Evolutionary conservation across 805 yeast genomes (phyloP).

Genomic region (Saturnispora sekii): DNA sequence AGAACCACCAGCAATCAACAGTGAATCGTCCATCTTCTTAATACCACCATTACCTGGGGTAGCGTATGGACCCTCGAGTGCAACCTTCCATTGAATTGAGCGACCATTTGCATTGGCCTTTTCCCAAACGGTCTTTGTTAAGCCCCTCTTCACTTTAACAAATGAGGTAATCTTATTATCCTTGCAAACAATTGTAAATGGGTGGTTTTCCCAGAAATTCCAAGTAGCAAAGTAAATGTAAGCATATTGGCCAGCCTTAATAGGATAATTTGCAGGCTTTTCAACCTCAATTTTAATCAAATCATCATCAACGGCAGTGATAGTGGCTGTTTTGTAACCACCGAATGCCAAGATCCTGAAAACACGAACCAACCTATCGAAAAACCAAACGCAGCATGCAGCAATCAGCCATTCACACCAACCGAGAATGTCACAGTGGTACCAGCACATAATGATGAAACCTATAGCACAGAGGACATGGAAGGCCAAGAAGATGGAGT

Average conservation of each 20-base stretch:
- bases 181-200: conserved; percentile 45
- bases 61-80: conserved; percentile 59
- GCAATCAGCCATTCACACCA: conserved; percentile 29
- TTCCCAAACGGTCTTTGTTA: conserved; percentile 34
- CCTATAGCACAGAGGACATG: conserved; percentile 49
- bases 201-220: conserved; percentile 63
- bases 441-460: conserved; percentile 47
- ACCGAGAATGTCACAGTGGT: conserved; percentile 39
- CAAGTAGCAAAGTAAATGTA: conserved; percentile 46
- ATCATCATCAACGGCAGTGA: conserved; percentile 19
- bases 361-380: conserved; percentile 42
- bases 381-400: conserved; percentile 38
- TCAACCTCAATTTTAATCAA: conserved; percentile 38
- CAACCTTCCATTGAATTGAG: conserved; percentile 19
- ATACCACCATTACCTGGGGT: conserved; percentile 40
- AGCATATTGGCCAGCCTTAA: conserved; percentile 46
- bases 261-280: conserved; percentile 40
- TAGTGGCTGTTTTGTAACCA: conserved; percentile 16
- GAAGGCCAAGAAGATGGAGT: conserved; percentile 50
- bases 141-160: conserved; percentile 43
- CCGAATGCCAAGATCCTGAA: conserved; percentile 18
- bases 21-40: conserved; percentile 37
- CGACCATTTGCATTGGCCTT: conserved; percentile 17
- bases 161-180: conserved; percentile 30
- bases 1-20: conserved; percentile 60